These are phyloP conservation scores for Paspalum vaginatum DNA, from an alignment of 176 grass and related monocot species.

Conservation along the genomic window DNA sequence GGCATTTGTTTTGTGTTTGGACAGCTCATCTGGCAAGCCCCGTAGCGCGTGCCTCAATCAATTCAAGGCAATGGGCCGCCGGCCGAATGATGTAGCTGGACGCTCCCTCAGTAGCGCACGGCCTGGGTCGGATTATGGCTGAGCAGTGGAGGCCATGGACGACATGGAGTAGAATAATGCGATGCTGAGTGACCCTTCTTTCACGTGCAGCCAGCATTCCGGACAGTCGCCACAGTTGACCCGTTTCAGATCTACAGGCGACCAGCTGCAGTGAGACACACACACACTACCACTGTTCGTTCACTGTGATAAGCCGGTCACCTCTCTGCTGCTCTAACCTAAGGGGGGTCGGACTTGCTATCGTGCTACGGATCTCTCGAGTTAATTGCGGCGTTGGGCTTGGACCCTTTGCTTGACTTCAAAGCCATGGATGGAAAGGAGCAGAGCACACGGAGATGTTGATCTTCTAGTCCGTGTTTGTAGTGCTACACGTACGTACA, in stretches of 20 bases:
- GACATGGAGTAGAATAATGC: constrained; percentile 17
- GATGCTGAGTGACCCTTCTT: constrained; percentile 21
- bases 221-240: constrained; percentile 36
- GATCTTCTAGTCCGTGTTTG: neutral
- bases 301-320: neutral
- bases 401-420: constrained; percentile 29
- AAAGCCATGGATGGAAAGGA: constrained; percentile 21
- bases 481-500: neutral
- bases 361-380: neutral
- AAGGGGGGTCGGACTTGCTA: neutral
- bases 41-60: neutral
- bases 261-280: constrained; percentile 15
- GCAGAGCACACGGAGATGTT: constrained; percentile 21
- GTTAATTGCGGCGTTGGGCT: neutral
- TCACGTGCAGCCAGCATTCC: constrained; percentile 36
- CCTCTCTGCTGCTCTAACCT: neutral
- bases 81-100: constrained; percentile 13
- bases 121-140: neutral
- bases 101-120: neutral
- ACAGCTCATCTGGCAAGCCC: constrained; percentile 31
- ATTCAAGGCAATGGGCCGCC: neutral
- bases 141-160: neutral
- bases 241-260: constrained; percentile 7
- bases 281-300: neutral
- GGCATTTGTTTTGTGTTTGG: neutral